A percentile compares a stretch with the other conserved stretches of the same genome.
phyloP scores from a whole-genome alignment of 139 green algal species.

The Yamagishiella unicocca region DNA sequence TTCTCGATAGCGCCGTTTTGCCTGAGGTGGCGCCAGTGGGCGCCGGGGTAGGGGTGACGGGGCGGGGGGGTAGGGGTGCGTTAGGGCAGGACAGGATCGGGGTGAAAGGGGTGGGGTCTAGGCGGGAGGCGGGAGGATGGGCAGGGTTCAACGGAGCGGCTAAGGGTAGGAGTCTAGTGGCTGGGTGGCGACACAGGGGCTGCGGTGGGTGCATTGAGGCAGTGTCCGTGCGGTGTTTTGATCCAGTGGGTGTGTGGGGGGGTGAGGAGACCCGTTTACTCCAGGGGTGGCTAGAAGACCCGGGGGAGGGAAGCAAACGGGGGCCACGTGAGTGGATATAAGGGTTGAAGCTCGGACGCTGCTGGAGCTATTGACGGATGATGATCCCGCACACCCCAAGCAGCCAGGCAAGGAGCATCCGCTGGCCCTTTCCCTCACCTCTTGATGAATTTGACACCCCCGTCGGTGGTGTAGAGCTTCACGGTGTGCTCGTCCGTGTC shows the following conservation, averaged over 20 bases:
- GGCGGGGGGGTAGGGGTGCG: background rate
- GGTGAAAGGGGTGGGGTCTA: background rate
- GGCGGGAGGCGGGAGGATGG: background rate
- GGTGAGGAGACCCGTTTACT: too few relatives aligned
- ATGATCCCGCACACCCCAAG: too few relatives aligned
- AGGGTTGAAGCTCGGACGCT: too few relatives aligned
- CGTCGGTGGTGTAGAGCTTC: slow-evolving; percentile 81
- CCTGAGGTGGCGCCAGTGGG: slow-evolving; percentile 42
- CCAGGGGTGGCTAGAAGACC: too few relatives aligned
- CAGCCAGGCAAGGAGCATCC: too few relatives aligned
- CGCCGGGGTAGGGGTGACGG: background rate
- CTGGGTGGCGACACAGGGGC: background rate
- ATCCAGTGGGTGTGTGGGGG: too few relatives aligned
- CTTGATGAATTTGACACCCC: slow-evolving; percentile 78
- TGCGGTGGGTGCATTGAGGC: too few relatives aligned
- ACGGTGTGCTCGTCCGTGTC: slow-evolving; percentile 73
- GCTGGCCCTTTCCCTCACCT: too few relatives aligned
- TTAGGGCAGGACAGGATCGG: background rate
- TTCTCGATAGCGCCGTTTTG: slow-evolving; percentile 76
- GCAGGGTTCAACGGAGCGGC: background rate
- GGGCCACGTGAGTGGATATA: too few relatives aligned
- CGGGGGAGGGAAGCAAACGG: too few relatives aligned
- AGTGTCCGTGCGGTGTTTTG: too few relatives aligned
- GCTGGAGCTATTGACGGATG: too few relatives aligned
- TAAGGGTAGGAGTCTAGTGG: background rate